These are phyloP conservation scores for Mollisiaceae sp. DNA, from an alignment of 2,329 filamentous ascomycete species.

Conservation along the genomic window DNA sequence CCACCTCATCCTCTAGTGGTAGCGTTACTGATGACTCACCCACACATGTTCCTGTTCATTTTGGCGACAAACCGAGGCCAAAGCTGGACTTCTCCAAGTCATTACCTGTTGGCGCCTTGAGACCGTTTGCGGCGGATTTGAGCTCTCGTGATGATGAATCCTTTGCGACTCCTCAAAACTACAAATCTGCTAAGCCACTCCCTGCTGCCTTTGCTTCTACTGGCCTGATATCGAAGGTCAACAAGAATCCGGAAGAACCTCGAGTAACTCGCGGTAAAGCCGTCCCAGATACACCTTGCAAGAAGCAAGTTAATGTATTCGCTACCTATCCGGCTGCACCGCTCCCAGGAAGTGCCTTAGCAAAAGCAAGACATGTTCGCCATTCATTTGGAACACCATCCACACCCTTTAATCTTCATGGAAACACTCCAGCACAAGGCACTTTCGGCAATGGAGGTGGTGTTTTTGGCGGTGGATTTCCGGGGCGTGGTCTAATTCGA, in stretches of 20 bases:
- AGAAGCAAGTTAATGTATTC: constrained; percentile 76
- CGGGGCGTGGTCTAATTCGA: constrained; percentile 49
- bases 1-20: constrained; percentile 83
- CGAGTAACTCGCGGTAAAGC: constrained; percentile 58
- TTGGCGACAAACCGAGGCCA: constrained; percentile 57
- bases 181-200: constrained; percentile 77
- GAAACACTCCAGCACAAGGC: constrained; percentile 49
- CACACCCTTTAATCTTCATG: constrained; percentile 75
- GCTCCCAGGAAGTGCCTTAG: constrained; percentile 62
- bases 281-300: constrained; percentile 96
- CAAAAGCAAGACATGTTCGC: constrained; percentile 66
- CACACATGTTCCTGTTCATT: constrained; percentile 63
- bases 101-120: constrained; percentile 68
- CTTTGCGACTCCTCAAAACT: constrained; percentile 77
- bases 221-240: constrained; percentile 92
- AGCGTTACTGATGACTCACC: constrained; percentile 76
- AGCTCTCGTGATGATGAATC: constrained; percentile 54
- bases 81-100: constrained; percentile 73
- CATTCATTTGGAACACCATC: constrained; percentile 80
- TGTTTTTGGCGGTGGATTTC: constrained; percentile 64
- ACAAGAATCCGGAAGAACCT: constrained; percentile 76
- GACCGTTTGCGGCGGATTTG: constrained; percentile 48
- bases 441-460: constrained; percentile 60
- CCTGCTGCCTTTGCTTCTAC: constrained; percentile 92
- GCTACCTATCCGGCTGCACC: constrained; percentile 65